phyloP scores from a whole-genome alignment of 768 basidiomycete species.

The Saitozyma sp. region DNA sequence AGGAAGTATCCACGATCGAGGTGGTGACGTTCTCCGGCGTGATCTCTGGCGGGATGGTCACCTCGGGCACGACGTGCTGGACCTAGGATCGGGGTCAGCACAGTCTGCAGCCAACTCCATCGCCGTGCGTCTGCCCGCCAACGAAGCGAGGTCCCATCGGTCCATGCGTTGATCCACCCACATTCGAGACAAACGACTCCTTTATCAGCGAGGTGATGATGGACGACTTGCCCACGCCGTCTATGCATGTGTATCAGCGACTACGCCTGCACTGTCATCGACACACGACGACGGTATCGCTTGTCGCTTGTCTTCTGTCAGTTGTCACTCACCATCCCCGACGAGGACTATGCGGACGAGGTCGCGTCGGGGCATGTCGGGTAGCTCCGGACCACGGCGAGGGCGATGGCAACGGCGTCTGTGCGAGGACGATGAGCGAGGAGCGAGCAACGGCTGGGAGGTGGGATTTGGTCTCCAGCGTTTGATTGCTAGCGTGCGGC shows the following conservation, averaged over 20 bases:
- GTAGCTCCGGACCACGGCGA: no score
- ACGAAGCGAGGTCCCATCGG: constrained; percentile 2
- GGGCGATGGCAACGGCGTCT: no score
- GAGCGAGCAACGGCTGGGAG: no score
- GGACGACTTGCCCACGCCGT: constrained; percentile 96
- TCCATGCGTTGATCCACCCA: constrained; percentile 51
- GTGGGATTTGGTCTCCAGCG: no score
- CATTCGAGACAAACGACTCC: constrained; percentile 87
- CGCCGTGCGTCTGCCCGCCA: no score
- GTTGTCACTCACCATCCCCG: constrained; percentile 38
- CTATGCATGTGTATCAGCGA: constrained; percentile 55
- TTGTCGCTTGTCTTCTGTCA: background rate
- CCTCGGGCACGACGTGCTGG: constrained; percentile 91
- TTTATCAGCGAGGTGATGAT: constrained; percentile 97
- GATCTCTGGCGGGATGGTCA: constrained; percentile 95
- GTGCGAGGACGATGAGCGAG: no score
- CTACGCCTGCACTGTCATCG: background rate
- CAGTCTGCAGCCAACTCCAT: background rate
- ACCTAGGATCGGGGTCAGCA: constrained; percentile 61
- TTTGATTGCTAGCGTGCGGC: no score
- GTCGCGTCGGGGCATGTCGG: constrained; percentile 43
- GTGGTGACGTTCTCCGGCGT: constrained; percentile 98
- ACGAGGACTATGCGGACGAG: constrained; percentile 46
- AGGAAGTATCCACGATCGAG: constrained; percentile 95
- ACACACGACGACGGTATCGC: background rate